Base-by-base conservation (phyloP, 2,329 filamentous ascomycete species). In the Dactylellina leptospora region DNA sequence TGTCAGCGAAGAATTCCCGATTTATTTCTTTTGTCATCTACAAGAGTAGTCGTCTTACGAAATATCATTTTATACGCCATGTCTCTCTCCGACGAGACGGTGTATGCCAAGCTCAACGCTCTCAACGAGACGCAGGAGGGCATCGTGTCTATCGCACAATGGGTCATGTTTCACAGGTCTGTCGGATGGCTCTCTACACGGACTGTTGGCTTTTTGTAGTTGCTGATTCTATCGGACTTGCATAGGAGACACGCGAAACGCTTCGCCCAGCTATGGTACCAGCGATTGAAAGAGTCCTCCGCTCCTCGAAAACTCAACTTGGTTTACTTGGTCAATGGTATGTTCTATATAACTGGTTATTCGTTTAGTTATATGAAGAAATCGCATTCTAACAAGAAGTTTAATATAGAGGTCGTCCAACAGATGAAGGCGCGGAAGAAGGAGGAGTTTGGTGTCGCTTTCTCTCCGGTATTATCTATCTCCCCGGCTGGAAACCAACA, bases 91-190 rank as follows among this genome's bases (percentile, higher is more conserved):
- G 93, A 97, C 81, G 95, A 99, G 82, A 91, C 92, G 48, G 92
- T 99, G 62, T 87, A 93, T 80, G 92, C 93, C 59, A 97, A 97
- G 83, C 88, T 99, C 59, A 96, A 93, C 28, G 91, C 92, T 42
- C 86, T 99, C 74, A 97, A 96, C 81, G 96, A 99, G 82, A 96
- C 92, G 9, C 93, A 99, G 80, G 95, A 99, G 79, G 96, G 92
- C 81, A 97, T 99, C 78, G 87, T 96, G 73, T 93, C 91, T 33
- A 93, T 96, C 74, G 92, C 95, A 66, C 93, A 97, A 87, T 99
- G 96, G 96, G 95, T 99, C 74, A 96, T 99, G 90, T 99, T 99
- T 80, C 93, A 99, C 82, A 90, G 92, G 92, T 96, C 87, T 74
- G 80, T 75, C 53, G 28, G 13, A 40, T 40, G 13, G 25, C 33